phyloP scores from a whole-genome alignment of 2,329 filamentous ascomycete genomes.

The Tothia fuscella region DNA sequence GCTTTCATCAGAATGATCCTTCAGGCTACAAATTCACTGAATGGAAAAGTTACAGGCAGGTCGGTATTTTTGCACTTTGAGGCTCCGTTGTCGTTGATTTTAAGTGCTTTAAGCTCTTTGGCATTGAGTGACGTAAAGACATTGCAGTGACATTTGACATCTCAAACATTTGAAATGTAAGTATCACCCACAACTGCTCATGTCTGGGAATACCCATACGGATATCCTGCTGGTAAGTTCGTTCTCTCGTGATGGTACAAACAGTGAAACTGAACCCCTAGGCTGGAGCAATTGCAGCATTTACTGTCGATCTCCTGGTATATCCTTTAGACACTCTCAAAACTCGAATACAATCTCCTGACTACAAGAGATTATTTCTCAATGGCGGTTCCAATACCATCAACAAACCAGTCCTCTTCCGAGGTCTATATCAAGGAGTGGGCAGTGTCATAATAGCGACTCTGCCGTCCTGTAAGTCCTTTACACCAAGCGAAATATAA shows the following conservation, averaged over 20 bases:
- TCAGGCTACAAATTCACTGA: too few relatives aligned
- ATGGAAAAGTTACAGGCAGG: too few relatives aligned
- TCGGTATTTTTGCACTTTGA: too few relatives aligned
- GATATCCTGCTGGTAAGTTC: conserved; percentile 45
- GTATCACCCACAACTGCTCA: background rate
- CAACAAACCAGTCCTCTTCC: conserved; percentile 46
- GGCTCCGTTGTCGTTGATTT: too few relatives aligned
- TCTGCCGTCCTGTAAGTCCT: conserved; percentile 60
- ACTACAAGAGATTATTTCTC: conserved; percentile 57
- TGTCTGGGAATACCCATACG: conserved; percentile 31
- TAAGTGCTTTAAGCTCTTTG: too few relatives aligned
- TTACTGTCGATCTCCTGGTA: conserved; percentile 73
- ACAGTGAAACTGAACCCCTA: conserved; percentile 24
- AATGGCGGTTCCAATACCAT: conserved; percentile 43
- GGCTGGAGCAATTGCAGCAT: conserved; percentile 77
- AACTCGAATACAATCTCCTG: conserved; percentile 68
- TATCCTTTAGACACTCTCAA: conserved; percentile 87
- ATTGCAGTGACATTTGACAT: too few relatives aligned
- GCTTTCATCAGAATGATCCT: too few relatives aligned
- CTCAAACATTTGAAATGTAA: too few relatives aligned
- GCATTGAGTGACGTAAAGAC: too few relatives aligned
- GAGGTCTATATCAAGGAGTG: conserved; percentile 76
- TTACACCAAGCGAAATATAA: background rate
- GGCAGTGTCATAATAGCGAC: conserved; percentile 77
- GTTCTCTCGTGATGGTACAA: background rate